Base-by-base conservation (phyloP, 192 early-diverging fungal genomes). In the Gonapodya prolifera region DNA sequence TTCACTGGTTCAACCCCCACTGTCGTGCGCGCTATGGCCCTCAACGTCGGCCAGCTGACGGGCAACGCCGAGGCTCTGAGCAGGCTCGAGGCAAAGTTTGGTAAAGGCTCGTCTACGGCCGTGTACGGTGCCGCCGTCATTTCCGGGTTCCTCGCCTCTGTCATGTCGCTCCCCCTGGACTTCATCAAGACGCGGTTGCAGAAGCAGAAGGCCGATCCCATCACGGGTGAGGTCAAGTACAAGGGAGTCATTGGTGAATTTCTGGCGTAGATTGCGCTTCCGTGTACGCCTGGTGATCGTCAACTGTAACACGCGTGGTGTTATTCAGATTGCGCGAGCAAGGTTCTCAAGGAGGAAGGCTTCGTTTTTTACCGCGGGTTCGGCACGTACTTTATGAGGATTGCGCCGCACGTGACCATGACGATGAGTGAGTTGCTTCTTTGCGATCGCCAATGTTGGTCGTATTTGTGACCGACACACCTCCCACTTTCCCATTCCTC, bases 121-220 rank as follows among this genome's bases (percentile, higher is more conserved):
- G 78, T 35, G 28, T 84, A 87, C 30, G 84, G 82, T 69, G 71
- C 86, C 61, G 80, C 80, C n/a, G 86, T 84, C 18, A 75, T 87
- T 74, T 86, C 87, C n/a, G 87, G 87, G 2, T 88, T 88, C 84
- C 85, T 88, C 78, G 87, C 87, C 8, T 85, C 85, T 36, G 77
- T 82, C 69, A 77, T 87, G 30, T 84, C 83, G 17, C 81, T 88
- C 17, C 87, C 87, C 30, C 87, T 88, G 70, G 87, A 88, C 77
- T 88, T 88, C 75, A 75, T 88, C 81, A 88, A 88, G 78, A 88
- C 87, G 0, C 79, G 86, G 0, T 35, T 88, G 76, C 87, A 88
- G 75, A 88, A 87, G 80, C 84, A 86, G 80, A 77, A 77, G 69
- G 83, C 85, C 2, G 86, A 84, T 70, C 35, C 78, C 0, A 79